Evolutionary conservation across 768 basidiomycete species (phyloP), one percentile per base, ranked within the genome.

Genomic region (Lentinus tigrinus): DNA sequence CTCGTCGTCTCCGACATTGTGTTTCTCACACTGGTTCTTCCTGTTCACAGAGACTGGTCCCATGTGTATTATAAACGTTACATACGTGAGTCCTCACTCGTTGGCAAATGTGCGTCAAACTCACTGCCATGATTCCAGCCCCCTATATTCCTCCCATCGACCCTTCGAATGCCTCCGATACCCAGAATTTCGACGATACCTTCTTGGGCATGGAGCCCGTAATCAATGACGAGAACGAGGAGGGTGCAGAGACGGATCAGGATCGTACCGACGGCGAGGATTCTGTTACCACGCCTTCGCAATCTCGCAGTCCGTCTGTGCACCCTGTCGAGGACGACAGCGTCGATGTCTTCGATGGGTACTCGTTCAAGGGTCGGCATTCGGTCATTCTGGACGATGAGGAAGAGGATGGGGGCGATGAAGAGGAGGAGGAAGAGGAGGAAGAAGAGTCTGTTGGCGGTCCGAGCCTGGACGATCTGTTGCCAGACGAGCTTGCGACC

Each of bases 161-260:
- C 70, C 89, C 91, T 21, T 84, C 84, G 42, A 93, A 96, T 74
- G 95, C 95, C 60, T 87, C 88, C 66, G 97, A 99, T 81, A 95
- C 93, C 63, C 92, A 93, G 72, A 98, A 98, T 75, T 99, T 98
- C 72, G 96, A 98, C 72, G 92, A 95, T 61, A 88, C 92, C 39
- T 98, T 97, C 85, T 81, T 98, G 58, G 91, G 91, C 69, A 96
- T 98, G 91, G 88, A 90, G 63, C 93, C 95, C 23, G 87, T 91
- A 47, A 85, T 98, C 60, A 91, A 95, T 62, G 89, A 90, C 65
- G 88, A 87, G 43, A 78, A 82, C 36, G 78, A 79, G 61, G 77
- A 82, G 47, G 79, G 81, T 61, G 78, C 77, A 54, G 87, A 89
- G 67, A 89, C 87, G 24, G 89, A 89, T 69, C 83, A 83, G 64